Evolutionary conservation across 192 early-diverging fungal genomes (phyloP), one percentile per base, ranked within the genome.

Genomic region (Coemansia reversa): DNA sequence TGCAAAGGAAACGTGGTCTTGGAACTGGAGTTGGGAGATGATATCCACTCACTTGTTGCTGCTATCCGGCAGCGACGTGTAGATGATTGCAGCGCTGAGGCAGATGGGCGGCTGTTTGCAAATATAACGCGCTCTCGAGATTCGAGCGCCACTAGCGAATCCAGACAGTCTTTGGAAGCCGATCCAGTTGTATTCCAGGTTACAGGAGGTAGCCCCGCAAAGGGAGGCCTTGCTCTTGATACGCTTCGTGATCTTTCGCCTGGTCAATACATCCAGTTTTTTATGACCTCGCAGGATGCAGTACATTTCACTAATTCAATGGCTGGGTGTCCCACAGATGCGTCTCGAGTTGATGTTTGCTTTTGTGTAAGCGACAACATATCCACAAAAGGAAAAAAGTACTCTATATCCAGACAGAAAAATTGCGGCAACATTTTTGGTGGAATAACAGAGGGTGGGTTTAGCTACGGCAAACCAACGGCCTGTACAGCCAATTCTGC

Each of bases 1-100:
- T 63, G 66, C 52, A 69, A 75, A 60, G 78, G 78, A 5, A 81
- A 81, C 47, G 78, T 81, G n/a, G 56, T 81, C 18, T 42, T 81
- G 58, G 78, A 81, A 14, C 53, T 81, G 2, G 78, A 81, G 30
- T 33, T 68, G 11, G 72, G 69, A 3, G 62, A 52, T 20, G 62
- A 62, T 0, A 66, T 63, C 0, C 65, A 60, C 24, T 51, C 50
- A 51, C 59, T 81, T n/a, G 68, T 81, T 29, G 65, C 72, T 7
- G 32, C 39, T 27, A 24, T 81, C 11, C 62, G 73, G 24, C 59
- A 28, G 19, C 50, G 27, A 9, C 49, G 57, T 28, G 23, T 22
- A 45, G 39, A 14, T 11, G 45, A 50, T 3, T 11, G 19, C 23
- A 20, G 12, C 18, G 33, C 32, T 0, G 51, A 19, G 0, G 2